These are phyloP conservation scores for Celoporthe dispersa DNA, from an alignment of 2,329 filamentous ascomycete species.

Conservation along the genomic window DNA sequence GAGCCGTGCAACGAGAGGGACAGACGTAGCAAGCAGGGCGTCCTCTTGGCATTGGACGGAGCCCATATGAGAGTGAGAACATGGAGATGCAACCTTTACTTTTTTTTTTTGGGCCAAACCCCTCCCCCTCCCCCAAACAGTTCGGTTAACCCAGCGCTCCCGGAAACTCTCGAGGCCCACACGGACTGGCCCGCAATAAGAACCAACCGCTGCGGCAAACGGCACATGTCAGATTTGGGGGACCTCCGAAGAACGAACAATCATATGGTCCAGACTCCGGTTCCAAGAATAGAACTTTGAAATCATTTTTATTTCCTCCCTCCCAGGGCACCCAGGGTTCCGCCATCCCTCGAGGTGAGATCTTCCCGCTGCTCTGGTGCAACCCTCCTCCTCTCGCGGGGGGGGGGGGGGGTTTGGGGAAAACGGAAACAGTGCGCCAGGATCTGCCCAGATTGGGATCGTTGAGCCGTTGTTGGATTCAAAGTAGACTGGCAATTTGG, in stretches of 20 bases:
- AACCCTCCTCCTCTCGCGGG: not conserved
- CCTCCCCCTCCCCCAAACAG: not conserved
- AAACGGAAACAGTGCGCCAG: not conserved
- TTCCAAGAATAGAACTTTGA: constrained; percentile 4
- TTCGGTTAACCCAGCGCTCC: not conserved
- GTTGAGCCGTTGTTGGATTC: not conserved
- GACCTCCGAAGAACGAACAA: not conserved
- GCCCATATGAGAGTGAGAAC: not conserved
- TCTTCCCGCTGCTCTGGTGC: not conserved
- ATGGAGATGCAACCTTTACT: not conserved
- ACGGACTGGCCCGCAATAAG: constrained; percentile 6
- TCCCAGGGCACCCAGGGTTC: not conserved
- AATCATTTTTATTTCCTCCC: not conserved
- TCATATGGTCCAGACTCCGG: not conserved
- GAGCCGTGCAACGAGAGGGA: not conserved
- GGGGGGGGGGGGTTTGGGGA: no score
- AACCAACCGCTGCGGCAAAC: not conserved
- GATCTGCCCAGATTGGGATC: not conserved
- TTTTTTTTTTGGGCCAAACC: no score
- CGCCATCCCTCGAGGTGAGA: not conserved
- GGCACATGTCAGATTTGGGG: constrained; percentile 8
- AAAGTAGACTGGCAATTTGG: constrained; percentile 5
- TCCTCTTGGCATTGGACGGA: not conserved
- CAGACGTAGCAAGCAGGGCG: no score
- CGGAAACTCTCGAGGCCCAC: not conserved